Evolutionary conservation across 164 flowering plant genomes (phyloP).

Genomic region (Macadamia integrifolia): DNA sequence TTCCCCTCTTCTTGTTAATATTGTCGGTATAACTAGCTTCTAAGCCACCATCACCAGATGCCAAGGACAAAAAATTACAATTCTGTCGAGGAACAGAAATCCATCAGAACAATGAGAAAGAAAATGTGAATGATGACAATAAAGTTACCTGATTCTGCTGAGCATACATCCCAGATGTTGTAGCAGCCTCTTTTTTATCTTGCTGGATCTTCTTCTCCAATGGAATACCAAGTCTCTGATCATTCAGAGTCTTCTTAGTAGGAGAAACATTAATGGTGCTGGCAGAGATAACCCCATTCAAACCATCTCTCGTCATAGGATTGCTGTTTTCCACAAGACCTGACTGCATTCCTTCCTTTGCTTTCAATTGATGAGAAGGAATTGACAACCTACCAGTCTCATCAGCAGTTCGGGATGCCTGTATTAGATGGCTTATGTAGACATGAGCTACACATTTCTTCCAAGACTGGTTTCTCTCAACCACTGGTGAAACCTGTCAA

Average conservation of each 20-base stretch:
- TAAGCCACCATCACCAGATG: slow-evolving; percentile 26
- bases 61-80: slow-evolving; percentile 49
- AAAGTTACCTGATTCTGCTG: slow-evolving; percentile 43
- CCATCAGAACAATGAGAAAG: slow-evolving; percentile 12
- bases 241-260: slow-evolving; percentile 5
- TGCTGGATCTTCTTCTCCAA: slow-evolving; percentile 21
- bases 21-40: slow-evolving; percentile 10
- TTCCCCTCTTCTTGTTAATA: no score
- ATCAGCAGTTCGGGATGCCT: slow-evolving; percentile 26
- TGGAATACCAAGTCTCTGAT: slow-evolving; percentile 21
- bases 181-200: slow-evolving; percentile 20
- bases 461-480: slow-evolving; percentile 24
- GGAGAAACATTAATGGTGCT: slow-evolving; percentile 1
- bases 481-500: slow-evolving; percentile 29
- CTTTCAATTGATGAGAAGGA: slow-evolving; percentile 14
- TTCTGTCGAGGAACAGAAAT: slow-evolving; percentile 28
- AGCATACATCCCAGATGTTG: slow-evolving; percentile 12
- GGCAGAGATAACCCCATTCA: background rate
- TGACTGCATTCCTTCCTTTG: slow-evolving; percentile 23
- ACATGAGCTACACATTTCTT: slow-evolving; percentile 60
- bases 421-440: slow-evolving; percentile 48
- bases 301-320: slow-evolving; percentile 5
- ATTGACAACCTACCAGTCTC: slow-evolving; percentile 12
- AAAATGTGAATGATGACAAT: background rate
- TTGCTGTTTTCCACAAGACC: slow-evolving; percentile 8